Conservation (phyloP, 2,329 filamentous ascomycete species). For the Penicillium frequentans region DNA sequence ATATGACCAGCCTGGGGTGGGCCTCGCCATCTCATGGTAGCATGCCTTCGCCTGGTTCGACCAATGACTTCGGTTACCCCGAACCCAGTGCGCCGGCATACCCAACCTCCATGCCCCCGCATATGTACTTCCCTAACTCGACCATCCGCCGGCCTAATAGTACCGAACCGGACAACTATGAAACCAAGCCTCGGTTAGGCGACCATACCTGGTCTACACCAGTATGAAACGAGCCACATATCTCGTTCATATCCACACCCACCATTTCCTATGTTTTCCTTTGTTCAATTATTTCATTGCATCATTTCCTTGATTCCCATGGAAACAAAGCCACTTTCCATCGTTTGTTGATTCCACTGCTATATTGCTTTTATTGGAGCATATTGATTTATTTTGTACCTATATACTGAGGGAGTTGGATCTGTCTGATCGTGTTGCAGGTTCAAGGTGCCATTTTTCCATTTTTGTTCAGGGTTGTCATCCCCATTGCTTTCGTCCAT, state of each 20-base stretch:
- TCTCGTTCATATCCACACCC: background rate
- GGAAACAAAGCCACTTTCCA: constrained; percentile 17
- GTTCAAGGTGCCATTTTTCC: constrained; percentile 1
- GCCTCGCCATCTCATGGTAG: constrained; percentile 76
- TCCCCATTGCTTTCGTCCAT: constrained; percentile 3
- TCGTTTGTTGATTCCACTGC: constrained; percentile 15
- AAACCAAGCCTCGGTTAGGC: constrained; percentile 54
- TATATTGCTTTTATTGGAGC: constrained; percentile 11
- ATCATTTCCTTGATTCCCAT: constrained; percentile 26
- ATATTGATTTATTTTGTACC: constrained; percentile 10
- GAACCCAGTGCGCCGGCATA: constrained; percentile 63
- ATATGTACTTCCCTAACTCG: constrained; percentile 72
- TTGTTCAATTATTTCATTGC: constrained; percentile 21
- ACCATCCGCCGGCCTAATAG: constrained; percentile 72
- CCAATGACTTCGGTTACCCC: constrained; percentile 79
- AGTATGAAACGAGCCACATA: constrained; percentile 21
- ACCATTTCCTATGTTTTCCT: constrained; percentile 11
- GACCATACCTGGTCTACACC: constrained; percentile 40
- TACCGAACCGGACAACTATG: constrained; percentile 69
- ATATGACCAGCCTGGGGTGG: constrained; percentile 81
- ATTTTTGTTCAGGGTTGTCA: constrained; percentile 16
- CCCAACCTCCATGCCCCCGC: constrained; percentile 48
- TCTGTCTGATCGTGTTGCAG: constrained; percentile 9
- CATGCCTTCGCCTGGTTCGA: constrained; percentile 67
- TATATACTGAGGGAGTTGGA: constrained; percentile 7